These are phyloP conservation scores for Phycomyces blakesleeanus DNA, from an alignment of 192 early-diverging fungal species.

Conservation along the genomic window DNA sequence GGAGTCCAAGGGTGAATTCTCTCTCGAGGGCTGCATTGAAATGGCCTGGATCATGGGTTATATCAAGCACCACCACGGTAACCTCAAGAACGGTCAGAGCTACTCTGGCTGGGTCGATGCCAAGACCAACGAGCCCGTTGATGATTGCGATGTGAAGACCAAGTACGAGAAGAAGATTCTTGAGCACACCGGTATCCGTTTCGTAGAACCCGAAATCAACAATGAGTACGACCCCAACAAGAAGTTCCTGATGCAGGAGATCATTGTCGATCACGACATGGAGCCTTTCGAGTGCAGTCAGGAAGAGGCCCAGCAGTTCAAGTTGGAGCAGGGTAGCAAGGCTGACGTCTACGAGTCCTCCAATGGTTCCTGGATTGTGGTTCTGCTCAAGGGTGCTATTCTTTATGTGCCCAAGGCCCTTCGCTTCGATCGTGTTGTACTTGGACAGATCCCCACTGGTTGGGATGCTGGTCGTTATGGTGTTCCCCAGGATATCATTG, in stretches of 20 bases:
- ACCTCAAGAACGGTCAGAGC: conserved; percentile 67
- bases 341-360: conserved; percentile 67
- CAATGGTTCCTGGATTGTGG: conserved; percentile 71
- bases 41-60: conserved; percentile 98
- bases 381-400: conserved; percentile 82
- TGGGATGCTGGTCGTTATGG: conserved; percentile 92
- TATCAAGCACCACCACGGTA: conserved; percentile 84
- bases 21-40: conserved; percentile 89
- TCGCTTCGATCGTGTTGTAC: conserved; percentile 83
- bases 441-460: conserved; percentile 92
- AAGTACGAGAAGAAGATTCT: conserved; percentile 88
- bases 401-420: conserved; percentile 92
- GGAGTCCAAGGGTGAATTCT: conserved; percentile 86
- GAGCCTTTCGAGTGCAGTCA: conserved; percentile 80
- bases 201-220: conserved; percentile 80
- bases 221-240: conserved; percentile 82
- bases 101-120: conserved; percentile 95
- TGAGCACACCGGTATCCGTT: conserved; percentile 87
- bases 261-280: conserved; percentile 83
- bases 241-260: conserved; percentile 85
- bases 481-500: conserved; percentile 83
- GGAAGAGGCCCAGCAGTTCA: conserved; percentile 85
- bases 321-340: conserved; percentile 74
- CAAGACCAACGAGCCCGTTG: conserved; percentile 78
- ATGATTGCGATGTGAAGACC: conserved; percentile 82